Base-by-base conservation (phyloP, 257 asterid species). In the Petunia secreta region DNA sequence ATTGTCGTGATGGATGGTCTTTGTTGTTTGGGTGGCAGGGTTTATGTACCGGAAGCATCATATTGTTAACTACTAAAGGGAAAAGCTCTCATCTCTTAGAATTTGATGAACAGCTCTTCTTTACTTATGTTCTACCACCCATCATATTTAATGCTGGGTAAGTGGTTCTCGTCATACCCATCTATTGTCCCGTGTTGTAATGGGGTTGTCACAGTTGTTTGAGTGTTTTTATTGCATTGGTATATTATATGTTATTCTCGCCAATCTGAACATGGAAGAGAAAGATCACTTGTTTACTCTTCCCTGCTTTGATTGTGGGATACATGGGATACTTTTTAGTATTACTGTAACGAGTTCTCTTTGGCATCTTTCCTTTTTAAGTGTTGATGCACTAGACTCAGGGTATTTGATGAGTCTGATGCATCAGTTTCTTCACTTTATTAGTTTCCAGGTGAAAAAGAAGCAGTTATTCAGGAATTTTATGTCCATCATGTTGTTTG, bases 61-160 rank as follows among this genome's bases (percentile, higher is more conserved):
- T 92, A 60, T 75, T 90, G 83, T 48, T 91, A 59, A 74, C 75
- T 75, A 88, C 94, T 4, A 79, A 83, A 2, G 94, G 96, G 68
- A 87, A 66, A 77, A 88, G 90, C 82, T 94, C 98, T 0, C 82
- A 87, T 39, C 25, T 91, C 11, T 73, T 92, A 82, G 92, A 79
- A 69, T 94, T 94, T 84, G 64, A 91, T 13, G 97, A 89, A 80
- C 89, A 89, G n/a, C 88, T 94, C 64, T 92, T 94, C 83, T 94
- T 94, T 67, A 90, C 88, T 46, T 94, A 91, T 87, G 87, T 94
- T 66, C 85, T 94, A 46, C 98, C 98, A 11, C 97, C 98, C 43
- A 91, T 94, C 80, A 92, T 94, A 66, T 94, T 92, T 63, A 92
- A 92, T 86, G 97, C 94, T 4, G 98, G 97, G 97, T 91, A 44